Evolutionary conservation across 192 early-diverging fungal species (phyloP), one percentile per base, ranked within the genome.

Genomic region (Glomus cerebriforme): DNA sequence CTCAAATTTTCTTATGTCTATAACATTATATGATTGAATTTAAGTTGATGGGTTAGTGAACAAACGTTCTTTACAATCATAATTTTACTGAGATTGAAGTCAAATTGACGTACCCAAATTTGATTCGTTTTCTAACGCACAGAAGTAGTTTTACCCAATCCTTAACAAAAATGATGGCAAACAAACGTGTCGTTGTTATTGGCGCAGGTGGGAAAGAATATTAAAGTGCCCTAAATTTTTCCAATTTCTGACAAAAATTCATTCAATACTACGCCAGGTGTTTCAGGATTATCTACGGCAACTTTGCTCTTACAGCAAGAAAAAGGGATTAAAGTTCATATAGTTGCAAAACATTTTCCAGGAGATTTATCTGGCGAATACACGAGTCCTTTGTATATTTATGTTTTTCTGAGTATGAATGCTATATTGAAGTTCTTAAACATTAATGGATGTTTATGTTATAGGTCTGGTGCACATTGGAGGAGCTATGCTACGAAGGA

Each of bases 241-340:
- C n/a, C 19, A 19, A 19, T 34, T 1, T 17, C 26, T 64, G 29
- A 31, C 29, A 31, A 29, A 27, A 43, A 43, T 64, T 27, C 35
- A 7, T 43, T 17, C 32, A 35, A 37, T 32, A 35, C 7, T 68
- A 1, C 22, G 88, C 91, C n/a, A 15, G 94, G 93, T 73, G 93
- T 94, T 6, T 83, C 89, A 26, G 94, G 93, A 7, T 86, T 95
- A 9, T 91, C 92, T 1, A 92, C 91, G 0, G 95, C 92, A 13
- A 75, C 93, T 22, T 82, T 90, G 13, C 86, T 93, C 29, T 73
- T 83, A 15, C 68, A 85, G 32, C 39, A 66, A 54, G 83, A 85
- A 75, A 84, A 83, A 68, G 82, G 83, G n/a, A 88, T 87, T 75
- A 27, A 85, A 15, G 93, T 95, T 49, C 91, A 88, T 24, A 71